Base-by-base conservation (phyloP, 768 basidiomycete species). In the Naganishia randhawae region DNA sequence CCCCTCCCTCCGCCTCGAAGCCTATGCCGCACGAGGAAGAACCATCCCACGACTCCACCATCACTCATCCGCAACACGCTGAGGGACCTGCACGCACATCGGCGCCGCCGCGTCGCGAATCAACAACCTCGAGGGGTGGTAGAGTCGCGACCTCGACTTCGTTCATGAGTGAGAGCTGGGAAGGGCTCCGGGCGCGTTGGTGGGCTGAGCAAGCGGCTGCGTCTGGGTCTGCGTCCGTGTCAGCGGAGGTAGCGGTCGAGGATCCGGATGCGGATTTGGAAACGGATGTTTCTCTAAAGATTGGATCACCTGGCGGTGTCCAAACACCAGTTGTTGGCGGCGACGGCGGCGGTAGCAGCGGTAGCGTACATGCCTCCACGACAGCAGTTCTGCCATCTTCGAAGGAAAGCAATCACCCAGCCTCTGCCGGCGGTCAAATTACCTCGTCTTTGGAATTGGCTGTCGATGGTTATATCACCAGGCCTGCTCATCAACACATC, bases 131-230 rank as follows among this genome's bases (percentile, higher is more conserved):
- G 11, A 19, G 11, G 41, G 19, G 41, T 42, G 41, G 41, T 2
- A 7, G 29, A 13, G 25, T 61, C 11, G 27, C 37, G 6, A 25
- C 41, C 39, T 61, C 37, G 3, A 39, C 17, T 13, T 61, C 57
- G 16, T 66, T 69, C 33, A 54, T 54, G 22, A 66, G 69, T 61
- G 69, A 69, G 48, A 69, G 62, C 35, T 69, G 69, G 69, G 69
- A 65, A 25, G 69, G 54, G 13, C 22, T 69, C 8, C 51, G 53
- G 13, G 69, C 50, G 19, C 37, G 53, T 31, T 66, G 64, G 69
- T 16, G n/a, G 35, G 37, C 45, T 3, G 45, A 13, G 13, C 45
- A 22, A 3, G 45, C 45, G 4, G 45, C 45, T 48, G 45, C 45
- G 19, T 16, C 42, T 3, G n/a, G n/a, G 11, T 48, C 11, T 7